phyloP scores from a whole-genome alignment of 176 grass and related monocot genomes.

The Oryza punctata region DNA sequence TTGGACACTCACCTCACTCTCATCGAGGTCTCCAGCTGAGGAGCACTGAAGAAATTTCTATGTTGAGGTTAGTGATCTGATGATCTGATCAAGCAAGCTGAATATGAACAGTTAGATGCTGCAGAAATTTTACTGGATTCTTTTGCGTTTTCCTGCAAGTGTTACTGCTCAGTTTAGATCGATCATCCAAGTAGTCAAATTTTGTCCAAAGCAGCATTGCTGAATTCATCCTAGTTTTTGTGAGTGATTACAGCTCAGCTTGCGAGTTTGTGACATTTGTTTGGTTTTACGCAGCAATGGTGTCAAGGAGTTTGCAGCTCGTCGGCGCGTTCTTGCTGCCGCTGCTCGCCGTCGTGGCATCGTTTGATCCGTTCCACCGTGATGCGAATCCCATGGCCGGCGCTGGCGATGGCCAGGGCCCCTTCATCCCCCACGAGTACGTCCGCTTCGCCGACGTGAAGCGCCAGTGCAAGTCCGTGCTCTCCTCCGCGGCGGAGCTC shows the following conservation, averaged over 20 bases:
- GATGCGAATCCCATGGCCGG: not conserved
- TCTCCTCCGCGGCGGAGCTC: conserved; percentile 48
- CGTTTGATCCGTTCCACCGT: conserved; percentile 36
- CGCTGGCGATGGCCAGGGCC: conserved; percentile 22
- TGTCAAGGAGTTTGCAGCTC: not conserved
- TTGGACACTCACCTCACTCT: not conserved
- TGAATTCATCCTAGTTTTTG: not conserved
- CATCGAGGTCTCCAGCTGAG: not conserved
- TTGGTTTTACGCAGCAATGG: conserved; percentile 26
- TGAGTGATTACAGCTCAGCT: not conserved
- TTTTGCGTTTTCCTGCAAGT: not conserved
- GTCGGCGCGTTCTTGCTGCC: conserved; percentile 34
- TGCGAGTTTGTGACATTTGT: not conserved
- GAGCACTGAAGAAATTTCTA: conserved; percentile 28
- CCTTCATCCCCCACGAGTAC: conserved; percentile 62
- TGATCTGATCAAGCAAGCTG: not conserved
- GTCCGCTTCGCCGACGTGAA: conserved; percentile 61
- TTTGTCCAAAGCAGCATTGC: not conserved
- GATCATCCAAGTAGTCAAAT: not conserved
- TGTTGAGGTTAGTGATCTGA: conserved; percentile 30
- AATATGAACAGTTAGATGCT: not conserved
- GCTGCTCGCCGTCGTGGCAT: not conserved
- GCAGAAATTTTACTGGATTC: not conserved
- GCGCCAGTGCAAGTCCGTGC: conserved; percentile 53
- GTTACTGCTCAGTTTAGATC: not conserved